Base-by-base conservation (phyloP, 305 asterid genomes). In the Vinca major region DNA sequence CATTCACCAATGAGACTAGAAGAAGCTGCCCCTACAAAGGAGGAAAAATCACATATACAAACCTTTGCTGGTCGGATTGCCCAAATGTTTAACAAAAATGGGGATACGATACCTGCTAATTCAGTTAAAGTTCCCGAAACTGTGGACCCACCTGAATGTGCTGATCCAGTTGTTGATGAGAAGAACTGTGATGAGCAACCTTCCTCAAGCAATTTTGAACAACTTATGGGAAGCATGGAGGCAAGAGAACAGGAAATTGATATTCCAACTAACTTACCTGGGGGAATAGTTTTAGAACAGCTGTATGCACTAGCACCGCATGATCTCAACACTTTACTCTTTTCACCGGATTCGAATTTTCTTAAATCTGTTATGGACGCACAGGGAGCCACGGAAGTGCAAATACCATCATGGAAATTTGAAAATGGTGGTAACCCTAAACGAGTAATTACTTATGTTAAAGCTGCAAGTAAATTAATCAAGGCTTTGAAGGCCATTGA, bases 401-500 rank as follows among this genome's bases (percentile, higher is more conserved):
- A 72, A 70, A 51, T 87, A 68, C 96, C 87, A 12, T 82, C 91
- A 67, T 93, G 99, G 99, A 88, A 87, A 71, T 81, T 71, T 55
- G 96, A 90, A 56, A 79, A 87, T 41, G 77, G 77, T 21, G 83
- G 88, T 33, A 81, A 73, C 74, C 78, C 84, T n/a, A 86, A 84
- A 70, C 81, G 99, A 79, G 85, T 74, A 72, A 71, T 85, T 72
- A 39, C 77, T 58, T 93, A 83, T 82, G 78, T 79, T 41, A 93
- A 93, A 79, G 96, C 99, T 63, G 83, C 96, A 6, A 86, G 86
- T 80, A 90, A 82, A 81, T 50, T 93, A 79, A 66, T 91, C 65
- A 93, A 74, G 82, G 92, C 97, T 71, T 74, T 90, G 82, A 90
- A 84, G 86, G 80, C 99, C 40, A 86, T 74, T 2, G 97, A 93